Evolutionary conservation across 2,329 filamentous ascomycete species (phyloP).

Genomic region (Fusarium drepaniforme): DNA sequence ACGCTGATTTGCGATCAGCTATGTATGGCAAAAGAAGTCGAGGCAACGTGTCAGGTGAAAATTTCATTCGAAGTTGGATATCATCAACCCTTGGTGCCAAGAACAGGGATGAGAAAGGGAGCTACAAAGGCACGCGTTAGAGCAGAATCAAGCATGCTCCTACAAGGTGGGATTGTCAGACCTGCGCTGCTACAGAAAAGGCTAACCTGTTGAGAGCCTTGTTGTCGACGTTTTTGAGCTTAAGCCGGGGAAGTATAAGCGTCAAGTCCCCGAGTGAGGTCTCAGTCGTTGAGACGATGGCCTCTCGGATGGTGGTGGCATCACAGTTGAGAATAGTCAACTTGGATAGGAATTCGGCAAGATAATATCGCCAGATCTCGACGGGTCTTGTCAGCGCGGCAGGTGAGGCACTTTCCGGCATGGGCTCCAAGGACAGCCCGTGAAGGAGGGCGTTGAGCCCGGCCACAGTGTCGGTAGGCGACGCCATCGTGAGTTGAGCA

Average conservation of each 20-base stretch:
- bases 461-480: constrained; percentile 7
- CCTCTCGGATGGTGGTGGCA: constrained; percentile 16
- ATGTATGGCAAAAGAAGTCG: constrained; percentile 28
- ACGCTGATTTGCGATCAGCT: constrained; percentile 5
- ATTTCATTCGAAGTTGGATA: constrained; percentile 22
- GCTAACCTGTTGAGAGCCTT: constrained; percentile 15
- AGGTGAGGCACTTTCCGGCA: constrained; percentile 13
- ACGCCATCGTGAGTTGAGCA: constrained; percentile 1
- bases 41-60: constrained; percentile 19
- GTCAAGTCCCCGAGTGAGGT: constrained; percentile 26
- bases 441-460: constrained; percentile 18
- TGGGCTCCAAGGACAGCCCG: constrained; percentile 15
- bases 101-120: constrained; percentile 21
- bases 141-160: not conserved
- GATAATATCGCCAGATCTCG: constrained; percentile 26
- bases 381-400: constrained; percentile 22
- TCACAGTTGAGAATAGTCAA: constrained; percentile 17
- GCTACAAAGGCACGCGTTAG: constrained; percentile 6
- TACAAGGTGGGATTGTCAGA: not conserved
- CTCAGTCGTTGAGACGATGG: constrained; percentile 27
- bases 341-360: constrained; percentile 10
- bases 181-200: constrained; percentile 18
- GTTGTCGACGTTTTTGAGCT: constrained; percentile 15
- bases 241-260: constrained; percentile 24
- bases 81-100: constrained; percentile 25